A percentile compares a stretch with the other conserved stretches of the same genome.
These are phyloP conservation scores for Xylariaceae sp. DNA, from an alignment of 2,329 filamentous ascomycete species.

Conservation along the genomic window DNA sequence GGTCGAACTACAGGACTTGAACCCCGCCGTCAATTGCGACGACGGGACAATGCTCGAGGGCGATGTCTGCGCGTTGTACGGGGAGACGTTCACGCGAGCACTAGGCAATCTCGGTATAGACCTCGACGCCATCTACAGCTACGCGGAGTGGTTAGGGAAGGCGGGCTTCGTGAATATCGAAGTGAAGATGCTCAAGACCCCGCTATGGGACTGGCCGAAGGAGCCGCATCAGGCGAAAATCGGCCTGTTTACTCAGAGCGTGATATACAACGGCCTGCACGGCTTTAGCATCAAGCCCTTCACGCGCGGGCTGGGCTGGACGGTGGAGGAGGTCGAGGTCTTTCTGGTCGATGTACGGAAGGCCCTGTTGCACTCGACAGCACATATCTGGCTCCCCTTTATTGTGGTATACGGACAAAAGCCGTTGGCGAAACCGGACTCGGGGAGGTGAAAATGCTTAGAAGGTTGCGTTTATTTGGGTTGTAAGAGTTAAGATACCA, in stretches of 20 bases:
- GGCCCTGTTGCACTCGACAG: slow-evolving; percentile 46
- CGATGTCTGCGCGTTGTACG: slow-evolving; percentile 49
- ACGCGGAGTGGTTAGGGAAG: slow-evolving; percentile 14
- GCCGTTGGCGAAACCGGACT: slow-evolving; percentile 35
- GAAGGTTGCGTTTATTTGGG: neutral
- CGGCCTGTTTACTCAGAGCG: slow-evolving; percentile 20
- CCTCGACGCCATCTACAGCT: slow-evolving; percentile 9
- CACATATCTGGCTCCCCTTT: slow-evolving; percentile 53
- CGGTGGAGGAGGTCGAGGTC: slow-evolving; percentile 48
- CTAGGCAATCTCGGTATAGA: slow-evolving; percentile 14
- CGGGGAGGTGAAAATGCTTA: neutral
- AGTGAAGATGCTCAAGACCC: slow-evolving; percentile 10
- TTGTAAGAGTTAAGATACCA: slow-evolving; percentile 9
- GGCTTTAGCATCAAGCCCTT: slow-evolving; percentile 23
- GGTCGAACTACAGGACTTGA: slow-evolving; percentile 58
- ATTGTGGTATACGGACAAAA: slow-evolving; percentile 58
- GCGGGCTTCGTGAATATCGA: slow-evolving; percentile 24
- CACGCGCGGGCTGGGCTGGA: slow-evolving; percentile 21
- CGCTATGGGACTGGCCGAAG: slow-evolving; percentile 22
- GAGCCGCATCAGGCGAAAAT: slow-evolving; percentile 15
- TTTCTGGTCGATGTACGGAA: slow-evolving; percentile 54
- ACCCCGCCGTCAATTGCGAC: slow-evolving; percentile 50
- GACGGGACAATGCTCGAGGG: slow-evolving; percentile 42
- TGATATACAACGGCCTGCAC: slow-evolving; percentile 26
- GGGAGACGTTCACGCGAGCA: slow-evolving; percentile 28